Conservation (phyloP, 2,329 filamentous ascomycete genomes). For the Cercospora sesami region DNA sequence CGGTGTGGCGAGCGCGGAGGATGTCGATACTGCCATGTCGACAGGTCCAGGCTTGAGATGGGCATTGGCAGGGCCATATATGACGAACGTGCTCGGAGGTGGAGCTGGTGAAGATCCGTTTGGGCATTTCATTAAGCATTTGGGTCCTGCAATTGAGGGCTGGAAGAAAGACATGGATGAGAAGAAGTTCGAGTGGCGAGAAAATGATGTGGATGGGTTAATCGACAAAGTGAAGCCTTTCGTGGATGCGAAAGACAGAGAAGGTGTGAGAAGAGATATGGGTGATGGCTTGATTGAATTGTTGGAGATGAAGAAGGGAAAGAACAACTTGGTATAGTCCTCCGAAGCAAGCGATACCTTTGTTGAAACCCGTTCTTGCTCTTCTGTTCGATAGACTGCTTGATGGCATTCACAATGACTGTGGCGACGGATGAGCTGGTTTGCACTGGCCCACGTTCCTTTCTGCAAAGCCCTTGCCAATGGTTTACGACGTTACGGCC, state of each 20-base stretch:
- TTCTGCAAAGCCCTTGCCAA: neutral
- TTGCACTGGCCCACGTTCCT: neutral
- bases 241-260: slow-evolving; percentile 11
- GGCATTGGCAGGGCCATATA: slow-evolving; percentile 33
- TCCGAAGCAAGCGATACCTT: neutral
- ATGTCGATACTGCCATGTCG: slow-evolving; percentile 32
- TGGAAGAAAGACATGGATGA: slow-evolving; percentile 27
- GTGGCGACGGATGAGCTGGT: neutral
- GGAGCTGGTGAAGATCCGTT: slow-evolving; percentile 18
- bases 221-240: slow-evolving; percentile 17
- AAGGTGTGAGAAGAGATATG: slow-evolving; percentile 16
- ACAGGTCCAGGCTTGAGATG: slow-evolving; percentile 27
- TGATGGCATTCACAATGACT: neutral
- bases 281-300: slow-evolving; percentile 23
- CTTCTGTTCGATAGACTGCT: neutral
- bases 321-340: slow-evolving; percentile 11
- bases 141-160: slow-evolving; percentile 19
- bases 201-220: slow-evolving; percentile 12
- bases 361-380: neutral
- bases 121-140: slow-evolving; percentile 20
- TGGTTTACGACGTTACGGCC: neutral
- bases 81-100: slow-evolving; percentile 30
- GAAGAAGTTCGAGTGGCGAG: slow-evolving; percentile 16
- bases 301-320: slow-evolving; percentile 21
- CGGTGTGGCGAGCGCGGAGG: slow-evolving; percentile 37